Base-by-base conservation (phyloP, 2,329 filamentous ascomycete species). In the Thelonectria rubi region DNA sequence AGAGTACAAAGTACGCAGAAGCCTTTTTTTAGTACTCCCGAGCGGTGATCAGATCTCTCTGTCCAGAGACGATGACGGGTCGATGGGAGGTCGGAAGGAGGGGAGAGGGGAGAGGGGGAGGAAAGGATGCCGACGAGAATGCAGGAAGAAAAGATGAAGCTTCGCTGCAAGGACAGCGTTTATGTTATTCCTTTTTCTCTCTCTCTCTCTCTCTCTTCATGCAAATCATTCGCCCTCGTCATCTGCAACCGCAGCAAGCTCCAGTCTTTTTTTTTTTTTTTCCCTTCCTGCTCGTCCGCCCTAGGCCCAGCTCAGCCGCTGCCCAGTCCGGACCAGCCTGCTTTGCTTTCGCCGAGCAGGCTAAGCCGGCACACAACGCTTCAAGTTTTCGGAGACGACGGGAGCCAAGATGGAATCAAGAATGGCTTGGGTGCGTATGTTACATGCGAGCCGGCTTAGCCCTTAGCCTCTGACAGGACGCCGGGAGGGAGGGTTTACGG, bases 271-370 rank as follows among this genome's bases (percentile, higher is more conserved):
- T n/a, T n/a, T n/a, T n/a, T n/a, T n/a, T n/a, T n/a, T n/a, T n/a
- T n/a, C n/a, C n/a, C n/a, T n/a, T 15, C 32, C 32, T 43, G 39
- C 37, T 45, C 34, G 40, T 43, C 47, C 12, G 20, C 42, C 39
- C 52, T 60, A 45, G 39, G 37, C 58, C 48, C 48, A 55, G 58
- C 46, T 42, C 34, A 52, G 58, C 34, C 34, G 34, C 34, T 37
- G 34, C 52, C 47, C 47, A 40, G 53, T 37, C 52, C 34, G 26
- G n/a, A 26, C 32, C 20, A 45, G 40, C 47, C 39, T 51, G 34
- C 34, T 37, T 37, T 37, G 34, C 34, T 37, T 37, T 47, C 45
- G 45, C 21, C 45, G 45, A 47, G 45, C 20, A 30, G 26, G 26
- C 11, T 37, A 37, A 7, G 7, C 26, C 26, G 34, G 34, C 34